Percentiles rank a stretch among this genome's conserved stretches.
phyloP scores from a whole-genome alignment of 2,329 filamentous ascomycete genomes.

The Talaromyces albobiverticillius region DNA sequence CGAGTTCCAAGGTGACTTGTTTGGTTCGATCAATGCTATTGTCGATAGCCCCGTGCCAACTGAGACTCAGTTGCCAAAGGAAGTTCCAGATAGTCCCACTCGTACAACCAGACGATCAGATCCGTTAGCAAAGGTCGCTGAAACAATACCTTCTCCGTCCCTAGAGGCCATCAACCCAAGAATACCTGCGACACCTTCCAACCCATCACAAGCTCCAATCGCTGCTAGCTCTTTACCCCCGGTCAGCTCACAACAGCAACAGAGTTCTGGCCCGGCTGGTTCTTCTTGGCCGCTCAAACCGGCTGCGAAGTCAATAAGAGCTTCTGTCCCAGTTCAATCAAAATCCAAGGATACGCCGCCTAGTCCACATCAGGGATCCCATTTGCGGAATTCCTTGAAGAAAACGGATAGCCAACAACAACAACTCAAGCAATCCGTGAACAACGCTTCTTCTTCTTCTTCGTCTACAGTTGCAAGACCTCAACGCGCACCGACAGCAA shows the following conservation, averaged over 20 bases:
- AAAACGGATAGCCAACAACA: slow-evolving; percentile 1
- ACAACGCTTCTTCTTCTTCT: not conserved
- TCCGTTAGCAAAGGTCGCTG: not conserved
- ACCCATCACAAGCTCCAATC: not conserved
- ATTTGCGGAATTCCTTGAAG: slow-evolving; percentile 13
- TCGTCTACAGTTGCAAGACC: slow-evolving; percentile 11
- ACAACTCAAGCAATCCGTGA: not conserved
- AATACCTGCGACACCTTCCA: slow-evolving; percentile 4
- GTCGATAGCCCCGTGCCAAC: slow-evolving; percentile 32
- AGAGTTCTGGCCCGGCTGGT: not conserved
- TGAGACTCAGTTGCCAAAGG: slow-evolving; percentile 5
- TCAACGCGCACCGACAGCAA: slow-evolving; percentile 23
- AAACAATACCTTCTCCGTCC: slow-evolving; percentile 5
- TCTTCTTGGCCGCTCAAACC: slow-evolving; percentile 15
- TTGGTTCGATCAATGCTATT: slow-evolving; percentile 51
- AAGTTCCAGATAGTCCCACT: slow-evolving; percentile 19
- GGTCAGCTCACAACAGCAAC: not conserved
- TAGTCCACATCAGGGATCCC: slow-evolving; percentile 18
- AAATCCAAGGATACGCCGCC: slow-evolving; percentile 22
- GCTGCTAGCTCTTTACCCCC: not conserved
- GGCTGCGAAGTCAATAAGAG: not conserved
- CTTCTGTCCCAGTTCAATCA: slow-evolving; percentile 13
- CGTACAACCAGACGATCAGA: not conserved
- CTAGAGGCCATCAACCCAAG: slow-evolving; percentile 1
- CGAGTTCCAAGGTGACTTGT: slow-evolving; percentile 40